Percentiles rank a stretch among this genome's conserved stretches.
Conservation (phyloP, 176 grass and related monocot species). For the Echinochloa phyllopogon region DNA sequence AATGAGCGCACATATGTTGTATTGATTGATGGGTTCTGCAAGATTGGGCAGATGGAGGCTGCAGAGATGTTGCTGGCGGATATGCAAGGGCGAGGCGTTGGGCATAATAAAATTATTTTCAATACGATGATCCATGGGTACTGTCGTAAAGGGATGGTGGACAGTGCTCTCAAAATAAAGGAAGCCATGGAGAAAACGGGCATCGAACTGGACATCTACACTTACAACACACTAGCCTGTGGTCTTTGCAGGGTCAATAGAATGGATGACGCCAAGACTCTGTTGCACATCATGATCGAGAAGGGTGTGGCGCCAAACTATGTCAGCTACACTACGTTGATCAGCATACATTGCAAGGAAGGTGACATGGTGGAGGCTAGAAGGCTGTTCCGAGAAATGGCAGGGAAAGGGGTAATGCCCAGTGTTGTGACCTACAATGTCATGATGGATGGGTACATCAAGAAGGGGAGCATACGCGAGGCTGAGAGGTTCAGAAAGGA, state of each 20-base stretch:
- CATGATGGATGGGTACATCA: constrained; percentile 82
- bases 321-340: constrained; percentile 71
- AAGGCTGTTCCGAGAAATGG: constrained; percentile 79
- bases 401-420: constrained; percentile 49
- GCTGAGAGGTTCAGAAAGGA: constrained; percentile 79
- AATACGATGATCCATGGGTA: constrained; percentile 90
- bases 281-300: constrained; percentile 77
- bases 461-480: constrained; percentile 76
- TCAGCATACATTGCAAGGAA: constrained; percentile 79
- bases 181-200: constrained; percentile 73
- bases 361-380: constrained; percentile 86
- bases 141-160: constrained; percentile 58
- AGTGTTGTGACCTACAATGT: constrained; percentile 78
- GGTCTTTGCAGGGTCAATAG: constrained; percentile 69
- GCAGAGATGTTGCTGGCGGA: constrained; percentile 72
- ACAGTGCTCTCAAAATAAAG: constrained; percentile 67
- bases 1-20: constrained; percentile 59
- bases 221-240: constrained; percentile 67
- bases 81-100: constrained; percentile 68
- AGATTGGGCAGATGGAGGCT: constrained; percentile 75
- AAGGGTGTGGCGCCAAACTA: constrained; percentile 60
- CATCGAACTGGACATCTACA: constrained; percentile 70
- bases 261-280: constrained; percentile 65
- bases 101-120: constrained; percentile 70
- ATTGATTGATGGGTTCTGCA: constrained; percentile 88